Evolutionary conservation across 257 asterid species (phyloP), one percentile per base, ranked within the genome.

Genomic region (Gentiana dahurica): DNA sequence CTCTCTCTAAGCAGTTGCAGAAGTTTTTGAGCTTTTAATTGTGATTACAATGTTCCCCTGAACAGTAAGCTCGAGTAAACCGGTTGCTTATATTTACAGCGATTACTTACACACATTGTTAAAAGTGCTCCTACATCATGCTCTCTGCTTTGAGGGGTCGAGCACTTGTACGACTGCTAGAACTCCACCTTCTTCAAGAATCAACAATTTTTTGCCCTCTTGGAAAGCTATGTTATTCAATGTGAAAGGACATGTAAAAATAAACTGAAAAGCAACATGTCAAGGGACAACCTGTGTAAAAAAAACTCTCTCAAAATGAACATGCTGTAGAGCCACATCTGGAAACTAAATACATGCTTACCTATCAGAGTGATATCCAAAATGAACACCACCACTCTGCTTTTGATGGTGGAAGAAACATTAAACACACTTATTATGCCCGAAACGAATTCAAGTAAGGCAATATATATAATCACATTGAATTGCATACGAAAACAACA

Each of bases 21-120:
- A 4, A 91, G 90, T 51, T 63, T 68, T 41, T 80, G 95, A 0
- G 98, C 98, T 57, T 88, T 88, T 1, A 82, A 57, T 60, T 76
- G 94, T 8, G 95, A 78, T 53, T 88, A 81, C 0, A 75, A 71
- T 2, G 93, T 76, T 49, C 97, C 24, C 97, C 68, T 91, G 93
- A 64, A 91, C 97, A 0, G 98, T 88, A 38, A 91, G 87, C 79
- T 91, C 97, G 3, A 91, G 95, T 52, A 91, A 44, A 88, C 88
- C 1, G 84, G 82, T 66, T 88, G 97, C 59, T 95, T 72, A 50
- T 85, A 91, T 68, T 74, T 85, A 8, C 78, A 68, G 7, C 94
- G 82, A 43, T 91, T 81, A 34, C 85, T 83, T 68, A 81, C 72
- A 54, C 95, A 85, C 95, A 85, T 85, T 0, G 81, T 75, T 62